Base-by-base conservation (phyloP, 176 grass and related monocot genomes). In the Avena eriantha region DNA sequence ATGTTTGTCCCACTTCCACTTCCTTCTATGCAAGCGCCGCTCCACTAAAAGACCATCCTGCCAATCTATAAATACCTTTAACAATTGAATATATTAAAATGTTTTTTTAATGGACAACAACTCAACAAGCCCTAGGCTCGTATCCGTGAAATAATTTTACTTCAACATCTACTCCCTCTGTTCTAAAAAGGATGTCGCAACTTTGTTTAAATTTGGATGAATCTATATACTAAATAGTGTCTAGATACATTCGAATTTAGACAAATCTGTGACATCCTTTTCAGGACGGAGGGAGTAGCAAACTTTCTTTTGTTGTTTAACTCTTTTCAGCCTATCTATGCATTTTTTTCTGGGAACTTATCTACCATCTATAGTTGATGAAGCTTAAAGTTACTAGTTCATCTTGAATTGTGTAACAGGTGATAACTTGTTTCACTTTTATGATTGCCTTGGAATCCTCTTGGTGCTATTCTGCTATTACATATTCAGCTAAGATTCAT, bases 1-100 rank as follows among this genome's bases (percentile, higher is more conserved):
- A 51, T 96, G 96, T 51, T 90, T 88, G 46, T 75, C 76, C 97
- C 97, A 98, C 89, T 98, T 96, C 97, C 97, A 98, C 82, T 94
- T 98, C 88, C 94, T 94, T 87, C 90, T 92, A 86, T 98, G 90
- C 90, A 98, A 86, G 78, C 94, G 92, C 11, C 97, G 85, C 84
- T 98, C 97, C 88, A 94, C 89, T 91, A 98, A 88, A 91, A 98
- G 64, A 84, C 97, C 97, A 91, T 93, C 97, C 97, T 98, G 97
- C 90, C 80, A 91, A 92, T 92, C 94, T 98, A 88, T 94, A 80
- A 94, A 83, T 90, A 82, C 67, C 67, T 89, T 96, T 78, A 91
- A 86, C 82, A 88, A 77, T 86, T 45, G 41, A 55, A 92, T 82
- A 47, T 50, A 77, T 53, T 10, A 53, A 43, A 49, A 77, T 76